phyloP scores from a whole-genome alignment of 768 basidiomycete species.

The Hygrocybe punicea region DNA sequence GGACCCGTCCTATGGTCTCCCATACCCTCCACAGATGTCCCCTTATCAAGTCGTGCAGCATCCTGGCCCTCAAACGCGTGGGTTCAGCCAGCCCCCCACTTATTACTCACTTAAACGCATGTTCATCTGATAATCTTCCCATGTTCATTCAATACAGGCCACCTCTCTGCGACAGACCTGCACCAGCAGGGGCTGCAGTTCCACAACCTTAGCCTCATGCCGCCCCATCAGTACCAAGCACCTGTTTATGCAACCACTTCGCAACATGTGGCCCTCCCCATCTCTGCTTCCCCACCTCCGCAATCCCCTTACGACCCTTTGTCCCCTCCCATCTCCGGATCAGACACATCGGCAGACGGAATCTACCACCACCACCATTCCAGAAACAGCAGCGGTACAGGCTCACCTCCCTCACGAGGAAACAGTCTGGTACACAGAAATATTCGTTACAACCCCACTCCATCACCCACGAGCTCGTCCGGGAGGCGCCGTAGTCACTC shows the following conservation, averaged over 20 bases:
- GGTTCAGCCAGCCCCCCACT: conserved; percentile 49
- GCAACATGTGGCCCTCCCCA: conserved; percentile 67
- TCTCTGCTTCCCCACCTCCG: conserved; percentile 70
- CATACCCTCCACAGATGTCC: conserved; percentile 54
- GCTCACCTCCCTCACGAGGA: conserved; percentile 74
- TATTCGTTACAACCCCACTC: conserved; percentile 75
- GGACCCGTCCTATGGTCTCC: conserved; percentile 51
- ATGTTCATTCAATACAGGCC: conserved; percentile 54
- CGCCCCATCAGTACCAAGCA: conserved; percentile 59
- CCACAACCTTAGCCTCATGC: conserved; percentile 64
- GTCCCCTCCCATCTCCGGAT: conserved; percentile 84
- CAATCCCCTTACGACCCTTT: conserved; percentile 80
- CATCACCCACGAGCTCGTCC: conserved; percentile 74
- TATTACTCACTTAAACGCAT: conserved; percentile 42
- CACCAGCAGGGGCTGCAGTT: conserved; percentile 50
- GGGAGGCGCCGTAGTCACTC: conserved; percentile 67
- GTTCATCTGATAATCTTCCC: conserved; percentile 63
- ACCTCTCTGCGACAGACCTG: conserved; percentile 62
- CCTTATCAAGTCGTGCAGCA: conserved; percentile 58
- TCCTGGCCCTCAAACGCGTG: conserved; percentile 64
- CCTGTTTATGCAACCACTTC: conserved; percentile 58
- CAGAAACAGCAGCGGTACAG: conserved; percentile 65
- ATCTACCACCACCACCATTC: conserved; percentile 65
- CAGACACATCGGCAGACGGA: conserved; percentile 84
- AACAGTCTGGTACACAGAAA: conserved; percentile 74